Base-by-base conservation (phyloP, 495 filamentous ascomycete genomes). In the Tuber brumale region DNA sequence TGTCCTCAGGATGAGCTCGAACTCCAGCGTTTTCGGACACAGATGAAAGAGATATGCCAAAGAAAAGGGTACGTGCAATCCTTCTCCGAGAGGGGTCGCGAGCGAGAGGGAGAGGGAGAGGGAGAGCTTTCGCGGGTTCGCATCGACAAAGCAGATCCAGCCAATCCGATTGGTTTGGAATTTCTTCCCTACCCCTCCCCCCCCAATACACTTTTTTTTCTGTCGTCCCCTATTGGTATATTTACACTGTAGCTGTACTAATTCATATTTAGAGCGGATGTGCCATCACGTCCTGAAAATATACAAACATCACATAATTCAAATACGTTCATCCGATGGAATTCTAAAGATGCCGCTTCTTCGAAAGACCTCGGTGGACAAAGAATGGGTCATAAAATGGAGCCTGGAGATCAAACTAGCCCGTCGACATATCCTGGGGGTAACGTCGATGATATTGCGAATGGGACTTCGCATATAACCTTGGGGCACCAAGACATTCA, bases 401-500 rank as follows among this genome's bases (percentile, higher is more conserved):
- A 35, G 16, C 27, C 57, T 66, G 57, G 57, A 6, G 57, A 66
- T 66, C 57, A 66, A 19, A 35, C 27, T 35, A 19, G 57, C 57
- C 27, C 14, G 16, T 35, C 27, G 31, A 14, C 57, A 7, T 16
- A 66, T 35, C 31, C 57, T 27, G 27, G 57, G 12, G 57, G 57
- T 18, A 66, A 66, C 57, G 57, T 66, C 14, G 57, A 66, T 35
- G 57, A 66, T 35, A 66, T 66, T 66, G 57, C 57, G 57, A 66
- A 66, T 18, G 57, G 57, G 4, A 66, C 57, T 18, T 80, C 78
- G 2, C 73, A 77, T 10, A 80, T 80, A 27, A 80, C 73, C 16
- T 61, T 80, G 21, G 78, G 72, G 16, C 78, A 80, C 23, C 27
- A 46, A 27, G 78, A 80, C 41, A 18, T 73, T 16, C 70, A 48